These are phyloP conservation scores for Chaetomium cochliodes DNA, from an alignment of 495 filamentous ascomycete species.

Conservation along the genomic window DNA sequence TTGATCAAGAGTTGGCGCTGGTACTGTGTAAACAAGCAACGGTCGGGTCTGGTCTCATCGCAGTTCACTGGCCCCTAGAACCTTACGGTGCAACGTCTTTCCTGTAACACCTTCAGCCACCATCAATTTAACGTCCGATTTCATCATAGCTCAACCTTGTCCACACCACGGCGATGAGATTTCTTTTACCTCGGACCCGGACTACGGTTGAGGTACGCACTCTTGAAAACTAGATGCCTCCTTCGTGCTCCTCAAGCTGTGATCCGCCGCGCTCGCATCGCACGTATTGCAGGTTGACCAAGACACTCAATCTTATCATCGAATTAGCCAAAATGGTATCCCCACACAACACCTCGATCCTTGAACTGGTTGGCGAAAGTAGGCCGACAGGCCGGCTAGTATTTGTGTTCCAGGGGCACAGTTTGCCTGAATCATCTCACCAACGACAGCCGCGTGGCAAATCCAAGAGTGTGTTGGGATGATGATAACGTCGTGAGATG, in stretches of 20 bases:
- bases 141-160: not conserved
- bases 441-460: constrained; percentile 3
- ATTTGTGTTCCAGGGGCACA: not conserved
- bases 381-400: not conserved
- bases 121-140: not conserved
- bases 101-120: not conserved
- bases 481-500: not conserved
- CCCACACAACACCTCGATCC: not conserved
- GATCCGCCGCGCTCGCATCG: not conserved
- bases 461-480: not conserved
- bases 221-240: not conserved
- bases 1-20: not conserved
- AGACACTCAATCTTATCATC: not conserved
- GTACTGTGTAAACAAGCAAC: not conserved
- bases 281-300: not conserved
- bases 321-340: not conserved
- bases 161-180: no score
- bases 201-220: not conserved
- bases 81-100: not conserved
- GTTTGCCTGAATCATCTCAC: not conserved
- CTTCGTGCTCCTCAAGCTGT: not conserved
- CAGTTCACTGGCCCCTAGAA: not conserved
- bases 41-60: not conserved
- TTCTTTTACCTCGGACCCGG: not conserved
- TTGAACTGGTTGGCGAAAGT: not conserved